Conservation (phyloP, 2,329 filamentous ascomycete genomes). For the Blastomyces parvus region DNA sequence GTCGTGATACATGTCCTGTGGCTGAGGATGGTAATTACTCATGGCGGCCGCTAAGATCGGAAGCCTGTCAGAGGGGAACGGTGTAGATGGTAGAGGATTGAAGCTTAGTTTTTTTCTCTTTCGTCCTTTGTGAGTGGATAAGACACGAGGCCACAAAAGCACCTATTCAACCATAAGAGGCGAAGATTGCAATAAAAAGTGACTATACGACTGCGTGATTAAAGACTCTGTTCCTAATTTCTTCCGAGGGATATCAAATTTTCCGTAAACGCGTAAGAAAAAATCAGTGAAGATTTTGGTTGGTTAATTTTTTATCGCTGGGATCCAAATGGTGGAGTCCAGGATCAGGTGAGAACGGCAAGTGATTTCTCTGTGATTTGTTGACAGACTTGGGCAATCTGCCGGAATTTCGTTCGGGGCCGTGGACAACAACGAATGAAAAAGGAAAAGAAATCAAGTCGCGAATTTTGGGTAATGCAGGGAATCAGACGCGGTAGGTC, state of each 20-base stretch:
- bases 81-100: slow-evolving; percentile 16
- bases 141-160: slow-evolving; percentile 1
- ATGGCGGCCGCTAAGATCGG: slow-evolving; percentile 25
- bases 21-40: slow-evolving; percentile 24
- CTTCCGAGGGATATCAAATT: not conserved
- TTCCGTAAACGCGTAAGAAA: not conserved
- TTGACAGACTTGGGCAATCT: not conserved
- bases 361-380: not conserved
- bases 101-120: not conserved
- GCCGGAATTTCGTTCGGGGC: not conserved
- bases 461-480: not conserved
- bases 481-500: slow-evolving; percentile 3
- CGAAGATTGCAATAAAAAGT: not conserved
- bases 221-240: not conserved
- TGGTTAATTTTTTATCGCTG: not conserved
- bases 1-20: slow-evolving; percentile 54
- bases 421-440: not conserved
- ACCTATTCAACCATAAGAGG: slow-evolving; percentile 4
- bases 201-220: not conserved
- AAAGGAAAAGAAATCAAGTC: not conserved
- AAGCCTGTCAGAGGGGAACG: slow-evolving; percentile 20
- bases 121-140: not conserved
- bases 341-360: not conserved
- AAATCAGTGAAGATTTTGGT: not conserved
- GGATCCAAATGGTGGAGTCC: not conserved